A percentile compares a stretch with the other conserved stretches of the same genome.
phyloP scores from a whole-genome alignment of 169 alveolate species.

The Pseudocohnilembus persalinus region DNA sequence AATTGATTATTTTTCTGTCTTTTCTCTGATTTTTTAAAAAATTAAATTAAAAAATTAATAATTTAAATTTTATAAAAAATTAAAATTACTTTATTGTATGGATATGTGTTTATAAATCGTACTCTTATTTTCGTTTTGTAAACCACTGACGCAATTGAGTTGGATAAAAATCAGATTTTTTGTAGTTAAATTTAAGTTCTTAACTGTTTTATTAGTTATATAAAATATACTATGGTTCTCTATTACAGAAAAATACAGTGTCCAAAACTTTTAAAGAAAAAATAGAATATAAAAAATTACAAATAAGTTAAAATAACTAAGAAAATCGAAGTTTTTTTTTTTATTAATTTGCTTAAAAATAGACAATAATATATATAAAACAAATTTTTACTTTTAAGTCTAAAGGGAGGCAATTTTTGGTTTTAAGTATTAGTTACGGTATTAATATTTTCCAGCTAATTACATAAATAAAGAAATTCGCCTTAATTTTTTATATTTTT shows the following conservation, averaged over 20 bases:
- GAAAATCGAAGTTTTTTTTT: too few relatives aligned
- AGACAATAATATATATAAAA: too few relatives aligned
- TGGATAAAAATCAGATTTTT: not conserved
- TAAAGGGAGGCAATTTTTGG: too few relatives aligned
- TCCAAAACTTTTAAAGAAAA: not conserved
- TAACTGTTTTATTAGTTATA: not conserved
- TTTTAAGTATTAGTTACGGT: too few relatives aligned
- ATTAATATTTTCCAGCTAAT: not conserved
- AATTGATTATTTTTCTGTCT: not conserved
- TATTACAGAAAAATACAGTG: not conserved
- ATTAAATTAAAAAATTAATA: too few relatives aligned
- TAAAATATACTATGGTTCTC: not conserved
- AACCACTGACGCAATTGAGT: not conserved
- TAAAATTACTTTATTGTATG: not conserved
- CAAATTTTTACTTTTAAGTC: too few relatives aligned
- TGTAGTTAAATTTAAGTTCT: not conserved
- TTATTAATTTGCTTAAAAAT: too few relatives aligned
- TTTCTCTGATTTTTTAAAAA: not conserved
- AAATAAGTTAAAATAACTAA: too few relatives aligned
- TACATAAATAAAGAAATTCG: not conserved
- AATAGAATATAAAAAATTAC: too few relatives aligned
- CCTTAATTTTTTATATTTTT: not conserved
- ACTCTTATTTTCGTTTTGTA: not conserved
- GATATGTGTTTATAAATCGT: not conserved
- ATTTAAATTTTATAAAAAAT: too few relatives aligned